phyloP scores from a whole-genome alignment of 768 basidiomycete genomes.

The Cystobasidium ongulense region DNA sequence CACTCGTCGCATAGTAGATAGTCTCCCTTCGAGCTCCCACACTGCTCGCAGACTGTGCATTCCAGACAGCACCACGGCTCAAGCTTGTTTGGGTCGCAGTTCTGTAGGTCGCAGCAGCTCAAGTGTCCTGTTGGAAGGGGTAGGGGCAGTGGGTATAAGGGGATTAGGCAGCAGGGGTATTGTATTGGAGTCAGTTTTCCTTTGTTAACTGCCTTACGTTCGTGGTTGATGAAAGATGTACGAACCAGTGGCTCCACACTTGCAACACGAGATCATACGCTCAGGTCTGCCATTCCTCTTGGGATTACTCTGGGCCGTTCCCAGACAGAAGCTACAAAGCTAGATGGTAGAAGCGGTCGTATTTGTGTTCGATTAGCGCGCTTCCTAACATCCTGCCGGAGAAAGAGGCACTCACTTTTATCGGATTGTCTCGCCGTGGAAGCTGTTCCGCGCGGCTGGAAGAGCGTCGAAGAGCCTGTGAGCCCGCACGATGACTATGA shows the following conservation, averaged over 20 bases:
- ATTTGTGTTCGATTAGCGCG: no score
- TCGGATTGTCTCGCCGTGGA: no score
- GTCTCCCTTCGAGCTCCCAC: conserved; percentile 71
- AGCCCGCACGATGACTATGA: no score
- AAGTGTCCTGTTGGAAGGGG: not conserved
- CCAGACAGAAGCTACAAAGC: not conserved
- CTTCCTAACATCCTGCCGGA: no score
- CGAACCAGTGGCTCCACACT: not conserved
- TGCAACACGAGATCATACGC: not conserved
- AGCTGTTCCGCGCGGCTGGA: no score
- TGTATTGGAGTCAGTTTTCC: no score
- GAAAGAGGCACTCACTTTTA: no score
- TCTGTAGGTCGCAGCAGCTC: not conserved
- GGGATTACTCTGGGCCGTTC: not conserved
- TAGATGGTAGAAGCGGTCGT: not conserved
- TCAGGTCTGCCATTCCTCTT: not conserved
- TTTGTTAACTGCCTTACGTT: no score
- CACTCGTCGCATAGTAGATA: conserved; percentile 80
- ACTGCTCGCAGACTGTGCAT: conserved; percentile 85
- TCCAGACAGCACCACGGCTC: conserved; percentile 71
- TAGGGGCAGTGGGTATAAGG: no score
- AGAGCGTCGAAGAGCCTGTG: no score
- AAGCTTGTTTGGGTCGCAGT: not conserved
- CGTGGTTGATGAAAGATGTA: not conserved
- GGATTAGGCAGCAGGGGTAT: no score